Conservation (phyloP, 2,329 filamentous ascomycete species). For the Claviceps sp. region DNA sequence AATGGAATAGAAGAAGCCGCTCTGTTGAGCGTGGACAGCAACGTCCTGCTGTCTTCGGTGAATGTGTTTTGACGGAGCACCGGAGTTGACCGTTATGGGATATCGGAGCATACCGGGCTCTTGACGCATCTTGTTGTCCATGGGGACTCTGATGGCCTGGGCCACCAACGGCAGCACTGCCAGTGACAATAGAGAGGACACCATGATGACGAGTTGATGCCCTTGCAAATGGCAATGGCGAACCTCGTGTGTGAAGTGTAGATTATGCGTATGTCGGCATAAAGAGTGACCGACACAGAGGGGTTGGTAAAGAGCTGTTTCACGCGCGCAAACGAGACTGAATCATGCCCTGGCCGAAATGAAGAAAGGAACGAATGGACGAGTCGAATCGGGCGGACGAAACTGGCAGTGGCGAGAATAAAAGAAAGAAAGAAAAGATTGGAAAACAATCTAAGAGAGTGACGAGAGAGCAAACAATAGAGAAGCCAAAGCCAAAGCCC, state of each 20-base stretch:
- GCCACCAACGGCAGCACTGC: conserved; percentile 16
- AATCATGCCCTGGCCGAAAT: not conserved
- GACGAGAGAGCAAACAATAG: not conserved
- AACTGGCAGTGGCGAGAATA: not conserved
- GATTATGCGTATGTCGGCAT: conserved; percentile 9
- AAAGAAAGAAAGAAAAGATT: not conserved
- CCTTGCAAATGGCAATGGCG: not conserved
- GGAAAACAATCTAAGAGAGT: not conserved
- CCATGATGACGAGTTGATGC: conserved; percentile 11
- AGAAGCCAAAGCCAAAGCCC: not conserved
- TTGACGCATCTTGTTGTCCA: conserved; percentile 12
- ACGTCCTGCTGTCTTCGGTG: conserved; percentile 18
- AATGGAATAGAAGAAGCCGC: conserved; percentile 25
- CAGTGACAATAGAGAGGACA: conserved; percentile 17
- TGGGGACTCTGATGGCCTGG: conserved; percentile 9
- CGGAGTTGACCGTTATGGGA: conserved; percentile 15
- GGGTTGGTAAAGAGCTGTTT: not conserved
- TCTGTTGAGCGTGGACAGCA: conserved; percentile 12
- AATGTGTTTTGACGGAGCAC: conserved; percentile 15
- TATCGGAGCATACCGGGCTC: conserved; percentile 16
- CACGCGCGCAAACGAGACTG: not conserved
- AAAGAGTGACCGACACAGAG: conserved; percentile 13
- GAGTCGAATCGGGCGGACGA: conserved; percentile 1
- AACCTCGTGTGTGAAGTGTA: not conserved
- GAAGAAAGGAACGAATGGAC: not conserved